phyloP scores from a whole-genome alignment of 1,284 basidiomycete genomes.

The Moesziomyces sp. region DNA sequence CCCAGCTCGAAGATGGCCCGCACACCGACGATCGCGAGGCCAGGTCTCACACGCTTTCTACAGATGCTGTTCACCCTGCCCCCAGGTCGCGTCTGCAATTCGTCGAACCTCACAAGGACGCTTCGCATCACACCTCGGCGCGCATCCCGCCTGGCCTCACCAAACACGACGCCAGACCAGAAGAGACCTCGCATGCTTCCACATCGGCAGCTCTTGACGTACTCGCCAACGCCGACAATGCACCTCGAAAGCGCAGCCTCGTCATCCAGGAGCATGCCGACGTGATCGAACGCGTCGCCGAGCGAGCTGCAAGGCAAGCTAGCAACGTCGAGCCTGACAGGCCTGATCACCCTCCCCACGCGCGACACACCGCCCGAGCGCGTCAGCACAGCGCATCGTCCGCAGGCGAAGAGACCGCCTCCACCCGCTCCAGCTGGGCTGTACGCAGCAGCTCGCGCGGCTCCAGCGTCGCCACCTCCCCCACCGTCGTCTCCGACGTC shows the following conservation, averaged over 20 bases:
- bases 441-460: constrained; percentile 26
- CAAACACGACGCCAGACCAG: not conserved
- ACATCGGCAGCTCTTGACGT: constrained; percentile 3
- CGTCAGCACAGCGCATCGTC: constrained; percentile 44
- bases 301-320: constrained; percentile 35
- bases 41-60: constrained; percentile 1
- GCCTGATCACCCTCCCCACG: constrained; percentile 20
- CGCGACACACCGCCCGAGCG: constrained; percentile 1
- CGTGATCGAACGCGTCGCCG: constrained; percentile 44
- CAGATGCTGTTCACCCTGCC: not conserved
- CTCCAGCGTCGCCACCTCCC: constrained; percentile 37
- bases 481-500: constrained; percentile 15
- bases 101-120: constrained; percentile 26
- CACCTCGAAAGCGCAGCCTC: constrained; percentile 38
- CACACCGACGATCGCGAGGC: not conserved
- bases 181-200: not conserved
- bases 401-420: constrained; percentile 45
- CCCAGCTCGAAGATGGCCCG: constrained; percentile 4
- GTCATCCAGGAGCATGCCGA: constrained; percentile 49
- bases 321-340: constrained; percentile 13
- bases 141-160: constrained; percentile 3
- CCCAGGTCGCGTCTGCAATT: constrained; percentile 37
- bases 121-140: constrained; percentile 2
- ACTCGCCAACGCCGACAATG: constrained; percentile 3
- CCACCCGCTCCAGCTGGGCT: constrained; percentile 42